Base-by-base conservation (phyloP, 192 early-diverging fungal species). In the Backusella parvicylindrica region DNA sequence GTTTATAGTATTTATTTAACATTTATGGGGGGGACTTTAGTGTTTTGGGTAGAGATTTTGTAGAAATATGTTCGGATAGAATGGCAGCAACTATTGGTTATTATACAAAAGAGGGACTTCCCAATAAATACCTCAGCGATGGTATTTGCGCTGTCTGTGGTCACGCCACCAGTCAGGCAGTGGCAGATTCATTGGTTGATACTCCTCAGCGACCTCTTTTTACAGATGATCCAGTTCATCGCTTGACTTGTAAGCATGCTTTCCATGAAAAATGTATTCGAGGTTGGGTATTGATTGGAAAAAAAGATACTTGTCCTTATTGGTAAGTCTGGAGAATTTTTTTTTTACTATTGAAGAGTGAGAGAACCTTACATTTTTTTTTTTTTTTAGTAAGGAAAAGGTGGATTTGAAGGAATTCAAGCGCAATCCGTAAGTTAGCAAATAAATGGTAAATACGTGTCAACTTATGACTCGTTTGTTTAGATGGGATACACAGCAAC, bases 231-330 rank as follows among this genome's bases (percentile, higher is more conserved):
- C 56, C 75, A 31, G 79, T 82, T 26, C 81, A 80, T 68, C 81
- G 71, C 30, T 80, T 79, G 69, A 82, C 81, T 60, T 89, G 88
- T 68, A 78, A 84, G 35, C 88, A 89, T 66, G 82, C 83, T 30
- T 89, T 89, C 69, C 88, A 89, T 64, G 86, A 89, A 70, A 84
- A 88, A 37, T 89, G 88, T 78, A 89, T 89, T 77, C 86, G 88
- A 60, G 88, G 88, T 26, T 89, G 88, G 88, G 88, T 86, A 64
- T 71, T 89, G 64, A 85, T 89, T 64, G 88, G 88, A 53, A 89
- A 89, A 72, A 89, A 86, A 70, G 88, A 89, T 64, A 86, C 86
- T 70, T 89, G 88, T 71, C 88, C 88, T 32, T 89, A 89, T 69
- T 89, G 84, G 84, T 86, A 74, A 71, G 75, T 67, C 8, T 13